These are phyloP conservation scores for Rhodotorula sp. DNA, from an alignment of 1,284 basidiomycete genomes.

Conservation along the genomic window DNA sequence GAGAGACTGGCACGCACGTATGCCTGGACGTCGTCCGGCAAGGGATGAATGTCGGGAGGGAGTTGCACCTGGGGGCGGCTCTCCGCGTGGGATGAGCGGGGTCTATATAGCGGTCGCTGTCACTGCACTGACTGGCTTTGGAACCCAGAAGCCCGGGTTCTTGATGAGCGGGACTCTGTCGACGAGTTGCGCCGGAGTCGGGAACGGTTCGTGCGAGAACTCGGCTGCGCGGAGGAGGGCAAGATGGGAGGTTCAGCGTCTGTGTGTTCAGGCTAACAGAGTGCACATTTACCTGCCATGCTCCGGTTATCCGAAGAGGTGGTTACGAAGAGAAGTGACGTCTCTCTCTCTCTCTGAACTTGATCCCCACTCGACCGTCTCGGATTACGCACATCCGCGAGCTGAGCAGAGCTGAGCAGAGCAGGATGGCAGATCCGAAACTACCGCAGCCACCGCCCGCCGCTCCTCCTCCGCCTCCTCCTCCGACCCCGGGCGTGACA, in stretches of 20 bases:
- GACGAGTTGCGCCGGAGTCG: slow-evolving; percentile 21
- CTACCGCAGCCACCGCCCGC: neutral
- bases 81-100: too few relatives aligned
- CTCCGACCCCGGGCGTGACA: slow-evolving; percentile 13
- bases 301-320: neutral
- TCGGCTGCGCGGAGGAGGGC: neutral
- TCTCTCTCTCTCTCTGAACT: too few relatives aligned
- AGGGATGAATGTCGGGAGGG: slow-evolving; percentile 84
- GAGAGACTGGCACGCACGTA: slow-evolving; percentile 63
- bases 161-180: slow-evolving; percentile 72
- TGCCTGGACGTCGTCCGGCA: slow-evolving; percentile 80
- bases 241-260: neutral
- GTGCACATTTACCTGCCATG: neutral
- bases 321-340: neutral
- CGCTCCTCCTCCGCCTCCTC: neutral
- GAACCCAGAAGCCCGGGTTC: slow-evolving; percentile 82
- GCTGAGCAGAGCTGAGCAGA: neutral
- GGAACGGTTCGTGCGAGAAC: neutral
- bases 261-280: neutral
- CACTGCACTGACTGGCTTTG: slow-evolving; percentile 60
- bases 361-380: neutral
- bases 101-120: too few relatives aligned
- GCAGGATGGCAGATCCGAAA: neutral
- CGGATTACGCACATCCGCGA: neutral
- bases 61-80: slow-evolving; percentile 63